Evolutionary conservation across 208 protist species (phyloP).

Genomic region (Leishmania amazonensis): DNA sequence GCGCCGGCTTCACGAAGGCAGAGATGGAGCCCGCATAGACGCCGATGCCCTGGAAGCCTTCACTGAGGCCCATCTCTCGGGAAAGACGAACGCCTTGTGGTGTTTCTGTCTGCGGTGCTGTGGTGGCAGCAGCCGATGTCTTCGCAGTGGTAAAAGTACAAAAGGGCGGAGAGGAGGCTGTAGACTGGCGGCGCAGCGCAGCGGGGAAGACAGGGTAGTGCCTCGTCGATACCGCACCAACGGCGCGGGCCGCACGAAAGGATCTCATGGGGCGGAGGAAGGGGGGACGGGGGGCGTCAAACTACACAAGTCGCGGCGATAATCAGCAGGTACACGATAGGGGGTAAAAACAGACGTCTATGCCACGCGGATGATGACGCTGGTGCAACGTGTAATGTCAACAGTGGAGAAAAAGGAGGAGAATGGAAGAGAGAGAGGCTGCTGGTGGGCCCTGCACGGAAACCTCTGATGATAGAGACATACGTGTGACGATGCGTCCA

Average conservation of each 20-base stretch:
- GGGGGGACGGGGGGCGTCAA: too few relatives aligned
- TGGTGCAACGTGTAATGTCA: not conserved
- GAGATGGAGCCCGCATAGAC: constrained; percentile 85
- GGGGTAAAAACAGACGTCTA: not conserved
- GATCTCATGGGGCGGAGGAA: not conserved
- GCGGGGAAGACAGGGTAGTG: not conserved
- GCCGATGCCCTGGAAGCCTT: constrained; percentile 59
- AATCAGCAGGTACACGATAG: not conserved
- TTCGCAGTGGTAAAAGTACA: not conserved
- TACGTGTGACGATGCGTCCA: not conserved
- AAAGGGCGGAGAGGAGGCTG: not conserved
- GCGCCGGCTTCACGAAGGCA: constrained; percentile 70
- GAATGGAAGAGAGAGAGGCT: not conserved
- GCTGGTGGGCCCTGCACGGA: not conserved
- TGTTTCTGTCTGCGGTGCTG: constrained; percentile 17
- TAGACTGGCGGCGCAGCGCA: not conserved
- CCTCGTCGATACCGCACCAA: not conserved
- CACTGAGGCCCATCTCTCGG: constrained; percentile 65
- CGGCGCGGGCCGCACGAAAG: not conserved
- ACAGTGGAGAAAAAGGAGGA: not conserved
- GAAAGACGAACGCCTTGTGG: constrained; percentile 34
- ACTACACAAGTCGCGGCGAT: not conserved
- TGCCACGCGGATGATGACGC: not conserved
- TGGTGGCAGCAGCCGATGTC: not conserved
- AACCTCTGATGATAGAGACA: too few relatives aligned